phyloP scores from a whole-genome alignment of 2,329 filamentous ascomycete genomes.

The Lecanoromycetidae sp. region DNA sequence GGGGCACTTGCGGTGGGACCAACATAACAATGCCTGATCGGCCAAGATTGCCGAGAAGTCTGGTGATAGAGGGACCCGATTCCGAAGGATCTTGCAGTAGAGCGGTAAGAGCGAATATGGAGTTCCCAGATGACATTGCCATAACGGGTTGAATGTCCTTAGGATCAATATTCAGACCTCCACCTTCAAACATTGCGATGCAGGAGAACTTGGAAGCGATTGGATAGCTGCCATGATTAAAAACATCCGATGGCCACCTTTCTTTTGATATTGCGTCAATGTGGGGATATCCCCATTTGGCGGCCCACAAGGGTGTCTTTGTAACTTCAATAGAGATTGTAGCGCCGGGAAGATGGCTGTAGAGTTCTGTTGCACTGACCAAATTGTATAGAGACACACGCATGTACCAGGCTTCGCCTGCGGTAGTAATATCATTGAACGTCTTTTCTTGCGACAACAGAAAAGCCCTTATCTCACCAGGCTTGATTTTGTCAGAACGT shows the following conservation, averaged over 20 bases:
- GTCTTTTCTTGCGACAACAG: too few relatives aligned
- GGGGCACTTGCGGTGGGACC: constrained; percentile 1
- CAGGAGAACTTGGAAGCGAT: constrained; percentile 19
- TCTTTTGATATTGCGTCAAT: too few relatives aligned
- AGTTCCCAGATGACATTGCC: constrained; percentile 22
- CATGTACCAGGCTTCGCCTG: too few relatives aligned
- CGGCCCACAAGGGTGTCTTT: background rate
- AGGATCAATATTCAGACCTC: constrained; percentile 13
- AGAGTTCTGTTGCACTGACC: background rate
- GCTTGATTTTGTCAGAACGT: background rate
- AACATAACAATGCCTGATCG: constrained; percentile 5
- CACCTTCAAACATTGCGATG: constrained; percentile 21
- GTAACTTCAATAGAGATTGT: background rate
- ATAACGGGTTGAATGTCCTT: constrained; percentile 13
- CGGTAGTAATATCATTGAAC: too few relatives aligned
- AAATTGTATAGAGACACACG: background rate
- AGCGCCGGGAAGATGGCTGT: background rate
- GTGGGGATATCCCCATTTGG: too few relatives aligned
- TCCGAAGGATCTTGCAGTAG: constrained; percentile 20
- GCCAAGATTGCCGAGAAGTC: constrained; percentile 16
- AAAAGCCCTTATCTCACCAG: too few relatives aligned
- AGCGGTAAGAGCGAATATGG: constrained; percentile 18
- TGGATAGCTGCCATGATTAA: too few relatives aligned
- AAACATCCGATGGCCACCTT: too few relatives aligned
- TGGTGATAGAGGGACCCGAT: constrained; percentile 8